These are phyloP conservation scores for Forsythia suspensa DNA, from an alignment of 257 asterid genomes.

Conservation along the genomic window DNA sequence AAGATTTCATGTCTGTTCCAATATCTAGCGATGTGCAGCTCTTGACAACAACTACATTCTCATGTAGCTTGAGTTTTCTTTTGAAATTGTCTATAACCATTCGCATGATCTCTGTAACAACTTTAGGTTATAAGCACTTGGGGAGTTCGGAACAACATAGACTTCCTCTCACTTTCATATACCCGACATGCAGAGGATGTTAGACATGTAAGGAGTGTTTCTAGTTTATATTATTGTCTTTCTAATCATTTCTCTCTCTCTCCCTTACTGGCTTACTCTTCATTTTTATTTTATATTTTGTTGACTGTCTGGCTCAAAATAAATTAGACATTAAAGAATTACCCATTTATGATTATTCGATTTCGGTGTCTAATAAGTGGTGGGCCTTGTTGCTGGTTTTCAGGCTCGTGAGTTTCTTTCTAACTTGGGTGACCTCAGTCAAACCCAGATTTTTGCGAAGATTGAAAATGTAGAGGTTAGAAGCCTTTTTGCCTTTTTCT, in stretches of 20 bases:
- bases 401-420: constrained; percentile 91
- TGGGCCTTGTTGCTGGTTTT: constrained; percentile 13
- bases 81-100: background rate
- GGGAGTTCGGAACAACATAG: constrained; percentile 86
- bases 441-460: constrained; percentile 80
- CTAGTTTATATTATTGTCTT: constrained; percentile 3
- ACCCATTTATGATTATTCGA: background rate
- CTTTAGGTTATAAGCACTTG: constrained; percentile 87
- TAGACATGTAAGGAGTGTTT: constrained; percentile 58
- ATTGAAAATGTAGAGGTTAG: constrained; percentile 91
- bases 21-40: background rate
- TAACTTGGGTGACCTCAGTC: constrained; percentile 63
- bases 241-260: background rate
- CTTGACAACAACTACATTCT: background rate
- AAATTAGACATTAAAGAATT: background rate
- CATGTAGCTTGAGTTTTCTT: background rate
- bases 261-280: background rate
- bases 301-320: constrained; percentile 6
- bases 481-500: background rate
- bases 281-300: background rate
- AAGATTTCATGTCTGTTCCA: background rate
- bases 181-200: constrained; percentile 89
- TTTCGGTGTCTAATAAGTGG: background rate
- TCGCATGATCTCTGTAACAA: background rate
- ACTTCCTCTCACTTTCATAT: constrained; percentile 87